Base-by-base conservation (phyloP, 2,329 filamentous ascomycete genomes). In the Alternaria angustiovoidea region DNA sequence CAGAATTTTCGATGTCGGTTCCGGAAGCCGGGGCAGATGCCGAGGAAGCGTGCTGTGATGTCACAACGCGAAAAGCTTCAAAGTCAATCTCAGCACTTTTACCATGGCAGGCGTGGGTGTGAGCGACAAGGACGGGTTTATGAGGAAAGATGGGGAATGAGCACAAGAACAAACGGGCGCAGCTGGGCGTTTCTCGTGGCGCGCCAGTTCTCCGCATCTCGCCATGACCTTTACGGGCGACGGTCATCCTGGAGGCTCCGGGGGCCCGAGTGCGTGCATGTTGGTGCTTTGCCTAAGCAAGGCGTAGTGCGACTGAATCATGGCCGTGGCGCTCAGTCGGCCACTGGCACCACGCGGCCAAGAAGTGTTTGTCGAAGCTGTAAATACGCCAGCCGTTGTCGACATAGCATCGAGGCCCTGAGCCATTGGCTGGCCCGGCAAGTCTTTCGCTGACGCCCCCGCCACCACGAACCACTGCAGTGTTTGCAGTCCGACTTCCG, bases 191-290 rank as follows among this genome's bases (percentile, higher is more conserved):
- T 49, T 56, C 39, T 56, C 52, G 55, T 60, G 57, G 60, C 49
- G 57, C 46, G 60, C 51, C 44, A 26, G 43, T 61, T 61, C 71
- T 74, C 73, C 71, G 70, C 70, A 75, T 65, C 66, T 69, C 62
- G 62, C 62, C 66, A 69, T 71, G 68, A 67, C 65, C 61, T 60
- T 66, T 67, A 61, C 65, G 68, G 63, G 64, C 38, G 58, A 53
- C 22, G 49, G 38, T 34, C 42, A 57, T 32, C 46, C 53, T 57
- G 47, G 60, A 54, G 60, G 57, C 54, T 54, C 62, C 59, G 51
- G 56, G 49, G 59, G 41, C 54, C 69, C 67, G 64, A 62, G 48
- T 59, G 46, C 32, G 62, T 58, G 59, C 62, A 56, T 57, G 59
- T 52, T 53, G 66, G 57, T 54, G 60, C 66, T 59, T 66, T 62